These are phyloP conservation scores for Oemleria cerasiformis DNA, from an alignment of 306 rosid species.

Conservation along the genomic window DNA sequence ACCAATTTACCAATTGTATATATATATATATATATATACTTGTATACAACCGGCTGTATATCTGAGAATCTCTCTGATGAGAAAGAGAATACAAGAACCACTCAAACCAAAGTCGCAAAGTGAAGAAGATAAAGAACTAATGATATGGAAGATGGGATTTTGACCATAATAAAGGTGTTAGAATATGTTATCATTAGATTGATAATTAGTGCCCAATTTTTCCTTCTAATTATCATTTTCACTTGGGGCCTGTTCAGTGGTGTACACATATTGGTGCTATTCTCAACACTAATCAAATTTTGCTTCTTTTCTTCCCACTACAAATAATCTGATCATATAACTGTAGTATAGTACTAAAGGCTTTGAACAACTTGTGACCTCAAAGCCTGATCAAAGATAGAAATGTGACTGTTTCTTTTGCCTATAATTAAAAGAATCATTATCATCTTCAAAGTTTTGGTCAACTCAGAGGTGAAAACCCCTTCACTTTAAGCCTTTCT, in stretches of 20 bases:
- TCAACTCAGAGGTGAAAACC: conserved; percentile 18
- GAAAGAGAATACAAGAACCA: background rate
- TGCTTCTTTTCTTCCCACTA: background rate
- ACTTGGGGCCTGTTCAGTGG: conserved; percentile 5
- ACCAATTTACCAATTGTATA: too few species aligned
- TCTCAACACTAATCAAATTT: background rate
- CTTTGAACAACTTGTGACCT: background rate
- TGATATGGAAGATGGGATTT: conserved; percentile 40
- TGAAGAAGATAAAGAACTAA: background rate
- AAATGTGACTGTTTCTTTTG: background rate
- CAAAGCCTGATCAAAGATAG: background rate
- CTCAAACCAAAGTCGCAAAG: background rate
- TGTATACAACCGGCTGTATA: too few species aligned
- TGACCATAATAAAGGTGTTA: conserved; percentile 42
- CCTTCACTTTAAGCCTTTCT: background rate
- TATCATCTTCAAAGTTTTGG: conserved; percentile 15
- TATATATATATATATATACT: too few species aligned
- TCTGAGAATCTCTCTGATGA: too few species aligned
- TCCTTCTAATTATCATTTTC: conserved; percentile 31
- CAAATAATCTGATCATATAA: background rate
- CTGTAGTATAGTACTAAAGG: background rate
- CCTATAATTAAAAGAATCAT: background rate
- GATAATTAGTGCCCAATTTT: conserved; percentile 35
- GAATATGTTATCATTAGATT: conserved; percentile 34
- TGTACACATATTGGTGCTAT: too few species aligned